Evolutionary conservation across 2,329 filamentous ascomycete species (phyloP), one percentile per base, ranked within the genome.

Genomic region (Coniella vitis): DNA sequence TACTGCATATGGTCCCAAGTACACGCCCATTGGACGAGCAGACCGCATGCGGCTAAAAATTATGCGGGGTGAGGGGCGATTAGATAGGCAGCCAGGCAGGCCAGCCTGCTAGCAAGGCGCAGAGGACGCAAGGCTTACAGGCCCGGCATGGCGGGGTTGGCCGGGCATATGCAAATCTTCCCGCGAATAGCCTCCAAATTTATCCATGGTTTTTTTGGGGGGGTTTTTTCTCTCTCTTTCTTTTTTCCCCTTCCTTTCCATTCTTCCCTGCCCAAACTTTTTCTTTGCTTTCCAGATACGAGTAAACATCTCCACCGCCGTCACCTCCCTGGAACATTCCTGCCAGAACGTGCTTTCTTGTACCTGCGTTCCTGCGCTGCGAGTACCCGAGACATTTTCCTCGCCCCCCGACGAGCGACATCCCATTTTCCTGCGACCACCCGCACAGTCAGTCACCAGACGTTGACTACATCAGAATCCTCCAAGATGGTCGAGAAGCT

Each of bases 401-500:
- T 40, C n/a, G n/a, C n/a, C n/a, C n/a, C n/a, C n/a, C n/a, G 41
- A 21, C 29, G 19, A 37, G n/a, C n/a, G n/a, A n/a, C n/a, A n/a
- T 19, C 25, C 31, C 34, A 12, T 7, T 29, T 32, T 49, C 46
- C 45, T 48, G 51, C 51, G 47, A 43, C 43, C 51, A 41, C 41
- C 38, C 38, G 45, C 41, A 19, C 29, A 20, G 7, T 17, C 22
- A 16, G 13, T 1, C 17, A 16, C 19, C 37, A 9, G 14, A 12
- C 44, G 10, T 4, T 20, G 2, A 40, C 16, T n/a, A 17, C 20
- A 32, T 53, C 54, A 29, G 5, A 5, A 29, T 10, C 25, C 25
- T 10, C 61, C 69, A 84, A 73, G 53, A 90, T 90, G 86, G 79
- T 86, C 57, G 77, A 91, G 69, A 94, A 94, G 68, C 69, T 90